Base-by-base conservation (phyloP, 2,329 filamentous ascomycete genomes). In the Ophidiomyces ophidiicola region DNA sequence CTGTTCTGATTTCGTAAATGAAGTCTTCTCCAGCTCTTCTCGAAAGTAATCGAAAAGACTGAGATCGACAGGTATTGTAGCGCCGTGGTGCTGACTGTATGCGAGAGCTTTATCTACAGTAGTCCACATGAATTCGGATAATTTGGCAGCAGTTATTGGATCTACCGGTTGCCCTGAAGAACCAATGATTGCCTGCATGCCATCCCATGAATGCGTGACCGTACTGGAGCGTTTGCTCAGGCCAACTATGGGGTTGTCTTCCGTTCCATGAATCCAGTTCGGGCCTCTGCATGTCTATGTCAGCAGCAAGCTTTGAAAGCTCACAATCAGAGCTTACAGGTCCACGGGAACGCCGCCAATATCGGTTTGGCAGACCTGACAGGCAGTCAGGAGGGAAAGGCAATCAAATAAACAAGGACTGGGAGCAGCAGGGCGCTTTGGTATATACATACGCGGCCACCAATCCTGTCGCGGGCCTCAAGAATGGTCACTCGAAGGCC, bases 221-320 rank as follows among this genome's bases (percentile, higher is more conserved):
- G 72, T 75, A 7, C 61, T 55, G 1, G 72, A 74, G 41, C 64
- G 53, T 43, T 65, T 60, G 10, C 72, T 74, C n/a, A 79, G 61
- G 10, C 67, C 58, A 34, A 69, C 58, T 15, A 79, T 75, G 0
- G 75, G 74, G 47, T 78, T 78, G 28, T 70, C 58, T 2, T 70
- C 60, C 1, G 70, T 71, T 11, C 74, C 75, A 52, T 79, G 75
- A 35, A 78, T 77, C 74, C 74, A 78, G 46, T 78, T 78, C 1
- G 75, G 71, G 2, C 74, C 74, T 8, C 72, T 76, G 39, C 20
- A 10, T 23, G 17, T 10, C 17, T 2, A 10, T 14, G 34, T 38
- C 23, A 41, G 39, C 20, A 18, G 26, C 6, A 19, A 29, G 11
- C 6, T 12, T 18, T 10, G 12, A 23, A 17, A 8, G 14, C 32